Evolutionary conservation across 176 grass and related monocot species (phyloP).

Genomic region (Ananas comosus): DNA sequence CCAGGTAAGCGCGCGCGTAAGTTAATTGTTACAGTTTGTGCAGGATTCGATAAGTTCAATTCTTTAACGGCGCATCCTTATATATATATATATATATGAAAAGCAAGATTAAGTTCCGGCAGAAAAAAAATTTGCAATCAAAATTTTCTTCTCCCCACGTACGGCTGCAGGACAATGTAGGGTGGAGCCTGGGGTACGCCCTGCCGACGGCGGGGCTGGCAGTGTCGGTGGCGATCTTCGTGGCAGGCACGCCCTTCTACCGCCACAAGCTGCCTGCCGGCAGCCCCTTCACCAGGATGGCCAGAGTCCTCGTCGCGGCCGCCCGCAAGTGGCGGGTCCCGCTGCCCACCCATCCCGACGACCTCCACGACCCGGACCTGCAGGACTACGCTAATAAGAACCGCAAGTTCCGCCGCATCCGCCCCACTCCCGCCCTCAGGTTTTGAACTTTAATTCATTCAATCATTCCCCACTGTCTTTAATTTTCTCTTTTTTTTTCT

Average conservation of each 20-base stretch:
- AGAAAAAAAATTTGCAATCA: too few relatives aligned
- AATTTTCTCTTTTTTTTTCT: too few relatives aligned
- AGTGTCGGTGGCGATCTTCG: slow-evolving; percentile 63
- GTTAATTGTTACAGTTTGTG: too few relatives aligned
- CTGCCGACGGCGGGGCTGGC: slow-evolving; percentile 69
- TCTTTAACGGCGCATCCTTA: too few relatives aligned
- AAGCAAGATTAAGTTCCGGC: too few relatives aligned
- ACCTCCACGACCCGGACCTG: slow-evolving; percentile 54
- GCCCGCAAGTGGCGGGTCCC: slow-evolving; percentile 29
- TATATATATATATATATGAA: too few relatives aligned
- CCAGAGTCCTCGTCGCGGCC: slow-evolving; percentile 47
- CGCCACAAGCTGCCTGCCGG: slow-evolving; percentile 65
- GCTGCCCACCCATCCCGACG: slow-evolving; percentile 32
- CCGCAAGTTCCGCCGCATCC: slow-evolving; percentile 19
- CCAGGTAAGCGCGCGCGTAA: not conserved
- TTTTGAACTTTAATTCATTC: not conserved
- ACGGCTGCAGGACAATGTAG: slow-evolving; percentile 45
- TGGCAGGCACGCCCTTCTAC: slow-evolving; percentile 66
- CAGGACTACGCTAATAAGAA: slow-evolving; percentile 48
- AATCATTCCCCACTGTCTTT: too few relatives aligned
- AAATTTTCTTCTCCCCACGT: too few relatives aligned
- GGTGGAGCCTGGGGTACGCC: slow-evolving; percentile 74
- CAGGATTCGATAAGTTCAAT: too few relatives aligned
- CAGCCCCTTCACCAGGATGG: slow-evolving; percentile 71
- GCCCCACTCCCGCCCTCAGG: slow-evolving; percentile 31